Evolutionary conservation across 257 asterid species (phyloP).

Genomic region (Ophiorrhiza pumila): DNA sequence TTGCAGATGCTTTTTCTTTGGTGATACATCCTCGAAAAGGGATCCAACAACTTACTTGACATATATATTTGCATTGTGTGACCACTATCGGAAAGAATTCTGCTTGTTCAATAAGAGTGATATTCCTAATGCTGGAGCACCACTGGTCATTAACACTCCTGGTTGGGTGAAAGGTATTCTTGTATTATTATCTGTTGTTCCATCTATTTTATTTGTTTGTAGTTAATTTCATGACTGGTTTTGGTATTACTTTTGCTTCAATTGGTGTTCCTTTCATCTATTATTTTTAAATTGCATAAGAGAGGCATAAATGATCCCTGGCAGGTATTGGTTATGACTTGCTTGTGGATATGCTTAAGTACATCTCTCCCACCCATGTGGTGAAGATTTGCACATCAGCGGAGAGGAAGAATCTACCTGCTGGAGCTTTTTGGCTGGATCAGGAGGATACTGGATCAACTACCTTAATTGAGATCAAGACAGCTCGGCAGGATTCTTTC

Average conservation of each 20-base stretch:
- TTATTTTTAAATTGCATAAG: background rate
- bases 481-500: slow-evolving; percentile 68
- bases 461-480: slow-evolving; percentile 57
- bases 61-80: slow-evolving; percentile 54
- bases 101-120: slow-evolving; percentile 21
- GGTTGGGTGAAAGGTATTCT: slow-evolving; percentile 95
- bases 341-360: slow-evolving; percentile 70
- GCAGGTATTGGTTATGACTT: slow-evolving; percentile 88
- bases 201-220: slow-evolving; percentile 13
- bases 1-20: slow-evolving; percentile 89
- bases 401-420: slow-evolving; percentile 71
- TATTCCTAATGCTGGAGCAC: slow-evolving; percentile 38
- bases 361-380: slow-evolving; percentile 75
- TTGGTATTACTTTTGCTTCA: background rate
- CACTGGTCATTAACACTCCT: slow-evolving; percentile 86
- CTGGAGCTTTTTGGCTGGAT: slow-evolving; percentile 78
- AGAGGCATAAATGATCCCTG: slow-evolving; percentile 19
- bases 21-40: slow-evolving; percentile 89
- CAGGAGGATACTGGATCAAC: slow-evolving; percentile 39
- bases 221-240: background rate
- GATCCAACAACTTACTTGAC: slow-evolving; percentile 68
- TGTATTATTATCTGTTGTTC: slow-evolving; percentile 13
- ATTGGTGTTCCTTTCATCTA: background rate
- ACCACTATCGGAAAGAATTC: slow-evolving; percentile 53
- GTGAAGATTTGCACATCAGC: slow-evolving; percentile 67